Conservation (phyloP, 2,329 filamentous ascomycete genomes). For the Trichoderma atrobrunneum region DNA sequence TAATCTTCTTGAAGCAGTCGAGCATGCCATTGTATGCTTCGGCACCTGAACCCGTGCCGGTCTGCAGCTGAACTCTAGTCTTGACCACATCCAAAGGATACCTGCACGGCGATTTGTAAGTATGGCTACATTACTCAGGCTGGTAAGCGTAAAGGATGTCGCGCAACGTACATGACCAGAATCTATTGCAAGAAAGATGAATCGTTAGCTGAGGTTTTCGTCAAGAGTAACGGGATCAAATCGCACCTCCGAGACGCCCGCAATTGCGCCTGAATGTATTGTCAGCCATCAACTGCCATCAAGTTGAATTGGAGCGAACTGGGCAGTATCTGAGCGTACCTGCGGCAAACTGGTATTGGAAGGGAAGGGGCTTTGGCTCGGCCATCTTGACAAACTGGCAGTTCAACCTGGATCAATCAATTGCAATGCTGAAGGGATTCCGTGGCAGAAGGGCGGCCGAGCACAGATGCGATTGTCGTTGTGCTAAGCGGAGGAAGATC, state of each 20-base stretch:
- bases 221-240: neutral
- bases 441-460: slow-evolving; percentile 20
- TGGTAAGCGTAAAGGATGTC: neutral
- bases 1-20: slow-evolving; percentile 97
- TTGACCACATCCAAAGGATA: slow-evolving; percentile 99
- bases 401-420: slow-evolving; percentile 1
- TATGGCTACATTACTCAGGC: neutral
- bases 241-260: slow-evolving; percentile 90
- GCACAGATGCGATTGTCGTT: slow-evolving; percentile 13
- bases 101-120: slow-evolving; percentile 51
- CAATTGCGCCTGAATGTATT: slow-evolving; percentile 68
- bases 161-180: slow-evolving; percentile 69
- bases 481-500: slow-evolving; percentile 19
- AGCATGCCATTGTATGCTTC: slow-evolving; percentile 96
- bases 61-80: slow-evolving; percentile 92
- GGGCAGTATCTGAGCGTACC: slow-evolving; percentile 51
- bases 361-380: slow-evolving; percentile 74
- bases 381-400: slow-evolving; percentile 51
- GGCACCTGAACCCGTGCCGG: slow-evolving; percentile 66
- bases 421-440: slow-evolving; percentile 22
- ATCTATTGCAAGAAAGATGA: slow-evolving; percentile 56
- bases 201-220: neutral
- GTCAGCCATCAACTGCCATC: slow-evolving; percentile 17
- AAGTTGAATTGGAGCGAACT: neutral
- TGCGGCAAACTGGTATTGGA: slow-evolving; percentile 92